phyloP scores from a whole-genome alignment of 208 protist genomes.

The Trichomonas tenax region DNA sequence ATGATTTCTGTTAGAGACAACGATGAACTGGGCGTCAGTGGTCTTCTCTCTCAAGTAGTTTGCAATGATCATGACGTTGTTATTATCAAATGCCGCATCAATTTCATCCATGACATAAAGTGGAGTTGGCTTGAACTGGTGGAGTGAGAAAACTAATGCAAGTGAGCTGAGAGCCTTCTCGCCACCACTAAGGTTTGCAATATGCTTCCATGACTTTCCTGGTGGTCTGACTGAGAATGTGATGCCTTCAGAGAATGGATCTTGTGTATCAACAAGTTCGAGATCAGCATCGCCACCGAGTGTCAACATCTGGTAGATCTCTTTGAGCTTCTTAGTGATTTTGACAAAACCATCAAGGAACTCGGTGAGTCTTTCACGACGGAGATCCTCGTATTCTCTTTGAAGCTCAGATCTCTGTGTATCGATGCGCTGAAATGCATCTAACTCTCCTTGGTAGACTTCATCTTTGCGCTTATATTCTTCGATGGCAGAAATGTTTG shows the following conservation, averaged over 20 bases:
- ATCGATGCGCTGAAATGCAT: constrained; percentile 46
- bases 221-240: constrained; percentile 84
- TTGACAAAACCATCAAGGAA: constrained; percentile 91
- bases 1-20: constrained; percentile 86
- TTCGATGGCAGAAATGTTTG: neutral
- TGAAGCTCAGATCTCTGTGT: constrained; percentile 55
- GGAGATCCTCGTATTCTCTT: constrained; percentile 48
- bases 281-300: constrained; percentile 94
- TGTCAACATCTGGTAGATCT: constrained; percentile 81
- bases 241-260: constrained; percentile 86
- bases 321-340: constrained; percentile 91
- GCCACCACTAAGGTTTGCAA: constrained; percentile 96
- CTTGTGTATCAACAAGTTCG: constrained; percentile 92
- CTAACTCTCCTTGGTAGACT: neutral
- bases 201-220: constrained; percentile 99
- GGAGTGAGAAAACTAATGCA: constrained; percentile 87
- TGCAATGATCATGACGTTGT: constrained; percentile 93
- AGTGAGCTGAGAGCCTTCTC: constrained; percentile 71
- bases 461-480: neutral
- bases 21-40: constrained; percentile 97
- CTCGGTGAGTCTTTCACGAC: constrained; percentile 58
- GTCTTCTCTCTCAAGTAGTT: constrained; percentile 79
- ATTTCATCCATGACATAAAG: constrained; percentile 99
- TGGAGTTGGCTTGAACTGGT: constrained; percentile 87
- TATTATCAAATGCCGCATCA: constrained; percentile 98